phyloP scores from a whole-genome alignment of 176 grass and related monocot genomes.

The Echinochloa phyllopogon region DNA sequence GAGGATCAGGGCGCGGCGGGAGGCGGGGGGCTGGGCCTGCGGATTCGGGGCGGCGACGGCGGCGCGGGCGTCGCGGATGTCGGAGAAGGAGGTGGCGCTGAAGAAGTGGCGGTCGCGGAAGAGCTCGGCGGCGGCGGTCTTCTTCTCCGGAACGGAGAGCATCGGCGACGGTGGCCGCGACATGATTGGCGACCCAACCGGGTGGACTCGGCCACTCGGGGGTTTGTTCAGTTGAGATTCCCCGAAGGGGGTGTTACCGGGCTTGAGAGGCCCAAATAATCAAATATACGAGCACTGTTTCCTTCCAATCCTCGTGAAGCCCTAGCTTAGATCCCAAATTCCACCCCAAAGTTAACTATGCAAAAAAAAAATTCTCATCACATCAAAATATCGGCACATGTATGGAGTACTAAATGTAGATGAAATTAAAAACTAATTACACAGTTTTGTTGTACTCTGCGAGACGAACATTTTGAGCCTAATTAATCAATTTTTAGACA shows the following conservation, averaged over 20 bases:
- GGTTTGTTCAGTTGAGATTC: background rate
- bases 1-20: constrained; percentile 60
- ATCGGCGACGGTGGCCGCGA: constrained; percentile 45
- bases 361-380: no score
- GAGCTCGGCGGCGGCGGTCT: constrained; percentile 60
- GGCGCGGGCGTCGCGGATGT: constrained; percentile 52
- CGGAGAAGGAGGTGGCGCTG: constrained; percentile 58
- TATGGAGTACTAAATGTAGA: no score
- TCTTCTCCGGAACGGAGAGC: constrained; percentile 86
- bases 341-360: no score
- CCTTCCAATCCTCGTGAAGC: background rate
- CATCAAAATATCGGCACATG: no score
- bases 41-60: constrained; percentile 18
- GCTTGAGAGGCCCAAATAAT: background rate
- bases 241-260: background rate
- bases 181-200: constrained; percentile 31
- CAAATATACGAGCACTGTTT: background rate
- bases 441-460: no score
- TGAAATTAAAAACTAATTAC: no score
- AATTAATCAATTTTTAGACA: no score
- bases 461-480: no score
- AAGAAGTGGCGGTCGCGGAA: constrained; percentile 65
- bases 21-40: constrained; percentile 39
- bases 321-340: no score
- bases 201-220: no score